A percentile compares a stretch with the other conserved stretches of the same genome.
Evolutionary conservation across 495 filamentous ascomycete genomes (phyloP).

Genomic region (Hypoxylon subgilvum): DNA sequence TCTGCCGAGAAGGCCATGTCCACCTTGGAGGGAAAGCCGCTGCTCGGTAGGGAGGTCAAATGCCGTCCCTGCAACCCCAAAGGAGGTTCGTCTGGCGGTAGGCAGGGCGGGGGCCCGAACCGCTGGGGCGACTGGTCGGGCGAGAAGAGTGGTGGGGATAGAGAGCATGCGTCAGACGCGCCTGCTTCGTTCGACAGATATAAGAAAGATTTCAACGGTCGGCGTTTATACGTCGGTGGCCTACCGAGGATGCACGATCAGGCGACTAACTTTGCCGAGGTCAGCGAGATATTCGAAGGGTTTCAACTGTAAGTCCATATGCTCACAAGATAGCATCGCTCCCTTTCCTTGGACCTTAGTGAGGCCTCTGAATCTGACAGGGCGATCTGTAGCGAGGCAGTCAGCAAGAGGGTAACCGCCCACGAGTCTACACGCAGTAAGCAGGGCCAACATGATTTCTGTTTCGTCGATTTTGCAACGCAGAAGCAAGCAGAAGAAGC

Average conservation of each 20-base stretch:
- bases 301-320: constrained; percentile 55
- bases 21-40: constrained; percentile 57
- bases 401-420: constrained; percentile 69
- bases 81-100: constrained; percentile 20
- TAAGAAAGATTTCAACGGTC: constrained; percentile 41
- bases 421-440: constrained; percentile 59
- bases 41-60: constrained; percentile 64
- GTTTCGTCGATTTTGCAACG: constrained; percentile 68
- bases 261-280: constrained; percentile 56
- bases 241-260: constrained; percentile 65
- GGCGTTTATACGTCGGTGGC: constrained; percentile 68
- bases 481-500: constrained; percentile 61
- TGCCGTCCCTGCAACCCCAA: constrained; percentile 65
- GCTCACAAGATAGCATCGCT: neutral
- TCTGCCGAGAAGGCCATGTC: constrained; percentile 63
- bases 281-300: constrained; percentile 64
- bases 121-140: constrained; percentile 51
- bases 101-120: constrained; percentile 25
- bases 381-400: constrained; percentile 47
- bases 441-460: constrained; percentile 67
- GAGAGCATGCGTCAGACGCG: neutral
- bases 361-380: too few species aligned
- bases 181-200: constrained; percentile 19
- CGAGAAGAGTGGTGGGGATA: constrained; percentile 15
- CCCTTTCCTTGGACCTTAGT: too few species aligned